Base-by-base conservation (phyloP, 176 grass and related monocot species). In the Triticum monococcum region DNA sequence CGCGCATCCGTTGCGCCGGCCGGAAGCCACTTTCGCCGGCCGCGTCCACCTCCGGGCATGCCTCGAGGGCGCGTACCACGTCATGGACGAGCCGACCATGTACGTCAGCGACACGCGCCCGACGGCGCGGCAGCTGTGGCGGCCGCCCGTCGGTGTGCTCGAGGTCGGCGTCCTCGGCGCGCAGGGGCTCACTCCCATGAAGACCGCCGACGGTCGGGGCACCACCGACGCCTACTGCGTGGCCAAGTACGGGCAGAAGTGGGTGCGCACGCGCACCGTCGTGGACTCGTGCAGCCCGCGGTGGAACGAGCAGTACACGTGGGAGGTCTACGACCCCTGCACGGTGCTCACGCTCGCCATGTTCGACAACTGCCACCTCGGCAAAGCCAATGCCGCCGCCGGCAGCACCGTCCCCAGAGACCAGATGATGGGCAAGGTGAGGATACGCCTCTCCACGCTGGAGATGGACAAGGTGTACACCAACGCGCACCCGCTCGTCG, bases 301-400 rank as follows among this genome's bases (percentile, higher is more conserved):
- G 60, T 97, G 95, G 95, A 97, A 97, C 82, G 95, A 97, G 85
- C 95, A 94, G 83, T 97, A 94, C 90, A 97, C 95, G 11, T 97
- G 92, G 92, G 92, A 94, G 74, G 90, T 97, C 7, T 88, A 92
- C 73, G 95, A 97, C 82, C 95, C 84, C 2, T 92, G 88, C 86
- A 97, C 92, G 2, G 95, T 94, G 75, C 84, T 97, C 85, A 94
- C 90, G 22, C 75, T 97, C 57, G 95, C 92, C 64, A 82, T 97
- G 37, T 94, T 97, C 89, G 88, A 97, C 86, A 92, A 97, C 62
- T 83, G 86, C 33, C 88, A 86, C 7, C 68, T 94, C 68, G 59
- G 79, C 31, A 81, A 20, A 73, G 31, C 22, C 18, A 32, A 9
- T 10, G 2, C 13, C 25, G 63, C 0, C 24, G 8, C 3, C 2